Base-by-base conservation (phyloP, 139 green algal genomes). In the Chlamydomonas sphaeroides region DNA sequence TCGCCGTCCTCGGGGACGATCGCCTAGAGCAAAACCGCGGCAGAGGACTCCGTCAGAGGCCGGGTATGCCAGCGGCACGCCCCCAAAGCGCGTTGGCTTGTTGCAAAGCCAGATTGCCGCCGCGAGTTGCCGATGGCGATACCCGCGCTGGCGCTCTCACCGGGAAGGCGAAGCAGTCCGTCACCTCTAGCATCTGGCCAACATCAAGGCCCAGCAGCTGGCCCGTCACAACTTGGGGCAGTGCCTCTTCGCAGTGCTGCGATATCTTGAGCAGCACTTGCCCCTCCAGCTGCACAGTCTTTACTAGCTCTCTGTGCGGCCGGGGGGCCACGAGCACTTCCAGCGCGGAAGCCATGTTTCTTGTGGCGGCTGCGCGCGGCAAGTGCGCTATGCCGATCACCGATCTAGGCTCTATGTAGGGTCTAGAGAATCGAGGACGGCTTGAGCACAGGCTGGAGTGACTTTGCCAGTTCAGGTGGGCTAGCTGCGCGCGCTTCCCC, bases 131-230 rank as follows among this genome's bases (percentile, higher is more conserved):
- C 45, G 14, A 20, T 14, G 10, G 45, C 45, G 25, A 36, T 57
- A 39, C 1, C 26, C 17, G 18, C 23, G 68, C 36, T 33, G 7
- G 38, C 36, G 39, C 26, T 67, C 92, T 83, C 83, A 97, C 96
- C 59, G 97, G 97, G 81, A 99, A 99, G 3, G 97, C 94, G 74
- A 99, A 99, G 90, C 93, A 98, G 85, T 98, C 95, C 21, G 97
- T 99, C 66, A 99, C 93, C 84, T 99, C 97, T 33, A 99, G 89
- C 51, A 94, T 98, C 33, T 91, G 76, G 0, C 97, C 96, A 33
- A 99, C 95, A 80, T 99, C 97, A 63, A 99, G 87, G 3, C 97
- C 97, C 35, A 99, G 91, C 68, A 99, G 93, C 92, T 98, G 95
- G 3, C 97, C 97, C 3, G 97, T 99, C 7, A 98, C 95, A 6